These are phyloP conservation scores for Sonneratia caseolaris DNA, from an alignment of 345 rosid species.

Conservation along the genomic window DNA sequence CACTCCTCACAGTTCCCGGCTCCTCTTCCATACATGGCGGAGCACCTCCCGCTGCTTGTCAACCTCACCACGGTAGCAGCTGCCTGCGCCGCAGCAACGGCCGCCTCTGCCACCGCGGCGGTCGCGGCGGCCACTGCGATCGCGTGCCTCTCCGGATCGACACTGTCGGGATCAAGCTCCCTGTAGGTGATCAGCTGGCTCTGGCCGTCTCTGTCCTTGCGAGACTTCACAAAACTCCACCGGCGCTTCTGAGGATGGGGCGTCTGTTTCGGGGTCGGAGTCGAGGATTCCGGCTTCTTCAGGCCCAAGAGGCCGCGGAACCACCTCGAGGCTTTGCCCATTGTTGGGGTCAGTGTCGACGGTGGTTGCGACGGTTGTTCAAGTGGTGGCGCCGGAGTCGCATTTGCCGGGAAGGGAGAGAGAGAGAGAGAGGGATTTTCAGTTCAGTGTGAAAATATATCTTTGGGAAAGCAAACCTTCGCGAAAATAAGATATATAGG, in stretches of 20 bases:
- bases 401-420: constrained; percentile 8
- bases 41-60: constrained; percentile 64
- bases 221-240: constrained; percentile 82
- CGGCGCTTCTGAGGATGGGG: constrained; percentile 39
- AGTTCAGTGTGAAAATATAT: not conserved
- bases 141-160: constrained; percentile 43
- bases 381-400: not conserved
- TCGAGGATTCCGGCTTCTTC: constrained; percentile 35
- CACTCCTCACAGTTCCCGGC: constrained; percentile 17
- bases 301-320: constrained; percentile 60
- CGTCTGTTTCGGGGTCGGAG: constrained; percentile 8
- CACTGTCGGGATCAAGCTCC: constrained; percentile 2
- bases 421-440: not conserved
- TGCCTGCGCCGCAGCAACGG: constrained; percentile 70
- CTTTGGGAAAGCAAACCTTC: not conserved
- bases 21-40: not conserved
- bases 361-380: not conserved
- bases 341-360: constrained; percentile 5
- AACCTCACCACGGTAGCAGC: constrained; percentile 69
- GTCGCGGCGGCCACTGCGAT: constrained; percentile 77
- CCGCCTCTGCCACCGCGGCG: constrained; percentile 73
- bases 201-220: constrained; percentile 33
- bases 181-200: not conserved
- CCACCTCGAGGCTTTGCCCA: constrained; percentile 89
- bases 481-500: not conserved